These are phyloP conservation scores for Colletotrichum liriopes DNA, from an alignment of 2,329 filamentous ascomycete genomes.

Conservation along the genomic window DNA sequence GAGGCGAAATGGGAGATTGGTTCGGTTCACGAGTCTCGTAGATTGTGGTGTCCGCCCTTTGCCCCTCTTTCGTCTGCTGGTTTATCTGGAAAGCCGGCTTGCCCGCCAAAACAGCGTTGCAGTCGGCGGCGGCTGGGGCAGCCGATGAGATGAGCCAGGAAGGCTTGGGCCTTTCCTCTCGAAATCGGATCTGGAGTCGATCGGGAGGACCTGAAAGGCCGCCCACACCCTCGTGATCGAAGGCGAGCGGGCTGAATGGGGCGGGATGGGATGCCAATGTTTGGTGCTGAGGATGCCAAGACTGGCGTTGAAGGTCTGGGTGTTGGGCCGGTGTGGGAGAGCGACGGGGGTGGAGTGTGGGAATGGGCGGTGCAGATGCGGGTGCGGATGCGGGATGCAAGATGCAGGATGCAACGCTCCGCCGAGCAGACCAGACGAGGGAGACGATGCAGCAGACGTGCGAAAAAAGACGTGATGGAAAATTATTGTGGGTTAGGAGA, in stretches of 20 bases:
- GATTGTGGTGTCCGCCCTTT: background rate
- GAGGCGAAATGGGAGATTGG: background rate
- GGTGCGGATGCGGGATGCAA: background rate
- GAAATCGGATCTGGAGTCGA: background rate
- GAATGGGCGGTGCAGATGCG: background rate
- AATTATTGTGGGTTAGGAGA: background rate
- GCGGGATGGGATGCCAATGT: constrained; percentile 36
- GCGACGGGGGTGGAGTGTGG: constrained; percentile 9
- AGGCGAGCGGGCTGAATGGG: constrained; percentile 1
- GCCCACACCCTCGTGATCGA: constrained; percentile 5
- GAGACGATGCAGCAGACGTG: constrained; percentile 1
- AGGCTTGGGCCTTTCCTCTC: background rate
- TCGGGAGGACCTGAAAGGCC: background rate
- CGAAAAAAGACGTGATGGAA: background rate
- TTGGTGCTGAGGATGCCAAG: constrained; percentile 33
- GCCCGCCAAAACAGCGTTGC: background rate
- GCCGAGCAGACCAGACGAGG: constrained; percentile 1
- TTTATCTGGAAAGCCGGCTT: background rate
- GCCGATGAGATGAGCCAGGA: background rate
- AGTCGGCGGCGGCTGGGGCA: background rate
- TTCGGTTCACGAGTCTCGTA: background rate
- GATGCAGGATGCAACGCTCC: background rate
- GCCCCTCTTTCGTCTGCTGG: background rate
- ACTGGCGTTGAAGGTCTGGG: constrained; percentile 16
- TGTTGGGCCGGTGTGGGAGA: constrained; percentile 2